Conservation (phyloP, 768 basidiomycete genomes). For the Paxillus rubicundulus region DNA sequence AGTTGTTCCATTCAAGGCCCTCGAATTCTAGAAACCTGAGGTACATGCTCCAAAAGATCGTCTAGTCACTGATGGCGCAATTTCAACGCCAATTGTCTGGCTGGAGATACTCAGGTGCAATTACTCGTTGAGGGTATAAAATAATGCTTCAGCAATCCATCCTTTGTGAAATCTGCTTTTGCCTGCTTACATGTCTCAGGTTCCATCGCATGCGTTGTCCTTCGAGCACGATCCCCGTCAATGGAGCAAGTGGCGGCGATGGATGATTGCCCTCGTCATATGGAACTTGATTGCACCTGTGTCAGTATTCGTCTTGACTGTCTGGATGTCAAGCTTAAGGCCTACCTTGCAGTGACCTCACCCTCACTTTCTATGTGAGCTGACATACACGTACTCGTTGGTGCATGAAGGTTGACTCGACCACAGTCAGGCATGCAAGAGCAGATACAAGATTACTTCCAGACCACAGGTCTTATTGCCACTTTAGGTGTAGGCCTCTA, state of each 20-base stretch:
- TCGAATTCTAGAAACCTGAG: too few species aligned
- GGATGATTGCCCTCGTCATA: conserved; percentile 27
- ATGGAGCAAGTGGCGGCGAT: conserved; percentile 29
- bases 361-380: conserved; percentile 29
- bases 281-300: conserved; percentile 31
- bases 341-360: conserved; percentile 15
- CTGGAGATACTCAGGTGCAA: too few species aligned
- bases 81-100: background rate
- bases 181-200: conserved; percentile 16
- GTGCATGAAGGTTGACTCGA: background rate
- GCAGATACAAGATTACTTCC: conserved; percentile 25
- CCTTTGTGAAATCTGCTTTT: conserved; percentile 2
- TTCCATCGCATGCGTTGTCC: conserved; percentile 13
- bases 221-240: conserved; percentile 25
- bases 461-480: conserved; percentile 11
- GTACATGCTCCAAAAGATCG: background rate
- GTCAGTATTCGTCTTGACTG: conserved; percentile 11
- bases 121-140: background rate
- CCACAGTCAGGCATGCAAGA: conserved; percentile 25
- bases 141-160: background rate
- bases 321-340: conserved; percentile 5
- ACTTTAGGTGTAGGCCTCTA: conserved; percentile 23
- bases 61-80: background rate
- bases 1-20: background rate
- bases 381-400: background rate